These are phyloP conservation scores for Aureobasidium namibiae DNA, from an alignment of 2,329 filamentous ascomycete genomes.

Conservation along the genomic window DNA sequence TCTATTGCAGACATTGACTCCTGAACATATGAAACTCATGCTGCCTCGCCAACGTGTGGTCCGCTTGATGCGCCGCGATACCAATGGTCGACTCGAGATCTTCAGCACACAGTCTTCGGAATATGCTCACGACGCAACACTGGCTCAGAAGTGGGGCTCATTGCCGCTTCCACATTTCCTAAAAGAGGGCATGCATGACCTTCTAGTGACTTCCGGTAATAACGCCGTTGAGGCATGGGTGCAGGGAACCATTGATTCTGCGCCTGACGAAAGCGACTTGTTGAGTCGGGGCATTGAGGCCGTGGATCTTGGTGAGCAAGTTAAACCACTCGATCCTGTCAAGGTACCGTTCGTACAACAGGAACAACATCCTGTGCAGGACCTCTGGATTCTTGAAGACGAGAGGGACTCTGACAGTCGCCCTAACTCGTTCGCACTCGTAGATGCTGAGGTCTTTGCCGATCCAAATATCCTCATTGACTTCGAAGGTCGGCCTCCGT, in stretches of 20 bases:
- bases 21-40: not conserved
- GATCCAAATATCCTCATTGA: not conserved
- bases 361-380: not conserved
- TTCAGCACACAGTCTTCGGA: not conserved
- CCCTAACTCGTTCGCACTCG: not conserved
- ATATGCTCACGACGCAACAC: not conserved
- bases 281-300: not conserved
- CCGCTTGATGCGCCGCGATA: not conserved
- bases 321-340: not conserved
- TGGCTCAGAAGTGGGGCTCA: not conserved
- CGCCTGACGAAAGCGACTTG: not conserved
- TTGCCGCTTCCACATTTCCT: not conserved
- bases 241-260: not conserved
- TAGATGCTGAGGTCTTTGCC: not conserved
- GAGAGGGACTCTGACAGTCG: not conserved
- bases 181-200: constrained; percentile 1
- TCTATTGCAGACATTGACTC: not conserved
- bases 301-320: too few species aligned
- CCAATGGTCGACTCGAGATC: not conserved
- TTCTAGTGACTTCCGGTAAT: not conserved
- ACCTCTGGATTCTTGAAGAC: not conserved
- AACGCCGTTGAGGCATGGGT: not conserved
- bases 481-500: not conserved
- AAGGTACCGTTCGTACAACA: not conserved
- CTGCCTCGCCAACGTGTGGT: not conserved